These are phyloP conservation scores for Colletotrichum sp. DNA, from an alignment of 2,329 filamentous ascomycete species.

Conservation along the genomic window DNA sequence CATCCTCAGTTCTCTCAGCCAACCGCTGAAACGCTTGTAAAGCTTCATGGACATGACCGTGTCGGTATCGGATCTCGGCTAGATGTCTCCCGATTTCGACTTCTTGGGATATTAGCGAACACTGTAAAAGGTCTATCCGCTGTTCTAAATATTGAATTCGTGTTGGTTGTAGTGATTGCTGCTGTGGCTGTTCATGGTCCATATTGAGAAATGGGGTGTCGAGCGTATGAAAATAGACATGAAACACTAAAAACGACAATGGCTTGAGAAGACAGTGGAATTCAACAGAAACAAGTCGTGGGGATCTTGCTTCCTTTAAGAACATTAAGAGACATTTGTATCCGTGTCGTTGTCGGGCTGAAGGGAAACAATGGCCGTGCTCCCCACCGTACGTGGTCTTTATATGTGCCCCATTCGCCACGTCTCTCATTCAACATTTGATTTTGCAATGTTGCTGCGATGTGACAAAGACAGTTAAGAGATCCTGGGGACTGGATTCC, in stretches of 20 bases:
- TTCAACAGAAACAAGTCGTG: background rate
- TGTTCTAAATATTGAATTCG: background rate
- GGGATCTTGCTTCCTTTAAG: background rate
- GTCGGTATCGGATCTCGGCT: background rate
- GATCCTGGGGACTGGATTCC: too few relatives aligned
- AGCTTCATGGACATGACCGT: background rate
- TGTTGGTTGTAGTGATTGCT: background rate
- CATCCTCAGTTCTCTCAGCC: background rate
- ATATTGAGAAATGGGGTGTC: background rate
- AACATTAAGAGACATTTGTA: background rate
- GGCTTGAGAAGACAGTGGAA: background rate
- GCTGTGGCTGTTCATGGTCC: background rate
- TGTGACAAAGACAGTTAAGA: background rate
- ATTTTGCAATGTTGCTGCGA: background rate
- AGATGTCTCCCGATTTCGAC: constrained; percentile 1
- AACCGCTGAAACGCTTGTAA: background rate
- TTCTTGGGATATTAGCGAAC: background rate
- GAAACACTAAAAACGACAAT: background rate
- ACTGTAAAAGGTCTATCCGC: background rate
- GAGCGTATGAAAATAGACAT: background rate
- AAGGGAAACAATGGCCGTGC: background rate
- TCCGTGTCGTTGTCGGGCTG: background rate
- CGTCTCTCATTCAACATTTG: background rate
- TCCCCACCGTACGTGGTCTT: background rate
- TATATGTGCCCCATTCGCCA: background rate